A percentile compares a stretch with the other conserved stretches of the same genome.
These are phyloP conservation scores for Halophytophthora polymorphica DNA, from an alignment of 352 stramenopile genomes.

Conservation along the genomic window DNA sequence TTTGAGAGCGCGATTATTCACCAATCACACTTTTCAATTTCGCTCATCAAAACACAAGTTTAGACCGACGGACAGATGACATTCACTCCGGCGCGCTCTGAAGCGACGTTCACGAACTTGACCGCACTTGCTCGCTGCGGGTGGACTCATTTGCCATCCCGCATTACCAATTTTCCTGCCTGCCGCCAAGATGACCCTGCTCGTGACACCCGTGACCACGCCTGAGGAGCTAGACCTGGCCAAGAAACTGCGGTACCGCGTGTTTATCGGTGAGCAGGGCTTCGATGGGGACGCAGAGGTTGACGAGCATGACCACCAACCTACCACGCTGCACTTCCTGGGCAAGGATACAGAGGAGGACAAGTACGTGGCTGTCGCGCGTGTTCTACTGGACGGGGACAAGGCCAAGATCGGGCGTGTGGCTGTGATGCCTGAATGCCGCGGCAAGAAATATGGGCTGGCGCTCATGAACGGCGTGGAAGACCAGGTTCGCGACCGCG, in stretches of 20 bases:
- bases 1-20: too few species aligned
- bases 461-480: constrained; percentile 42
- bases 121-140: too few species aligned
- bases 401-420: constrained; percentile 55
- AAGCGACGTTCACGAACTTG: too few species aligned
- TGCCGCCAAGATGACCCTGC: constrained; percentile 20
- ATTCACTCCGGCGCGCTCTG: too few species aligned
- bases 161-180: constrained; percentile 2
- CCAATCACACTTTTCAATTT: too few species aligned
- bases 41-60: too few species aligned
- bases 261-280: constrained; percentile 52
- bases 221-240: constrained; percentile 35
- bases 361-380: constrained; percentile 47
- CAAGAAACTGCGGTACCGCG: constrained; percentile 33
- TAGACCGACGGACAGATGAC: too few species aligned
- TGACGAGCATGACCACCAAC: constrained; percentile 35
- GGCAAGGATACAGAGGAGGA: constrained; percentile 44
- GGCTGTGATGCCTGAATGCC: constrained; percentile 45
- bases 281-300: constrained; percentile 33
- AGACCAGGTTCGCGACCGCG: constrained; percentile 22
- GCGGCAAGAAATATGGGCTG: constrained; percentile 46
- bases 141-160: too few species aligned
- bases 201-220: constrained; percentile 40
- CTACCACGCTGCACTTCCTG: constrained; percentile 44
- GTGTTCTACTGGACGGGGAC: constrained; percentile 29